Evolutionary conservation across 352 stramenopile genomes (phyloP).

Genomic region (Globisporangium nunn): DNA sequence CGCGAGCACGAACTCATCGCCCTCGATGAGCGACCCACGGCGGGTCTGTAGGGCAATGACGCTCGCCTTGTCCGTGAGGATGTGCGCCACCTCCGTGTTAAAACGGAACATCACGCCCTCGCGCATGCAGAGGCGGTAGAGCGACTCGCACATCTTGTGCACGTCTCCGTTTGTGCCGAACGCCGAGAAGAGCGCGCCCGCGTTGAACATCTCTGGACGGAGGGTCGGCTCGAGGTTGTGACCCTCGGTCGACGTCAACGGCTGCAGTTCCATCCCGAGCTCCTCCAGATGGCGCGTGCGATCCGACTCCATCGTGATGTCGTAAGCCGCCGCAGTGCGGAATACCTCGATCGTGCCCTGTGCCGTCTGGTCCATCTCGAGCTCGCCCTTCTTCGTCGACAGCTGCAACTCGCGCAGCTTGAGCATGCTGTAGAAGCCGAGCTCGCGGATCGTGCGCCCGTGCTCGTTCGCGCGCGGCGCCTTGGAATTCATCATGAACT

Average conservation of each 20-base stretch:
- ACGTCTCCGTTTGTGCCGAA: slow-evolving; percentile 84
- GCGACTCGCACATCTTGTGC: slow-evolving; percentile 84
- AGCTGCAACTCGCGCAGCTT: slow-evolving; percentile 76
- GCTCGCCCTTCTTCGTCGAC: slow-evolving; percentile 66
- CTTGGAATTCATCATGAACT: slow-evolving; percentile 82
- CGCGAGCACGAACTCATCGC: slow-evolving; percentile 81
- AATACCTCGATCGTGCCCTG: slow-evolving; percentile 84
- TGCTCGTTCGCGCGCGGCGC: slow-evolving; percentile 69
- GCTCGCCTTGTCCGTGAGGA: slow-evolving; percentile 65
- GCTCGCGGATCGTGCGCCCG: slow-evolving; percentile 69
- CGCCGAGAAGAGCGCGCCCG: slow-evolving; percentile 67
- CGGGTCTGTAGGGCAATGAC: slow-evolving; percentile 78
- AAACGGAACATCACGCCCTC: slow-evolving; percentile 87
- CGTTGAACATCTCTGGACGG: slow-evolving; percentile 41
- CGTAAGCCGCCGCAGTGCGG: slow-evolving; percentile 34
- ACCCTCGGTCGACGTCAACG: slow-evolving; percentile 45
- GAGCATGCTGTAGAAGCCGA: slow-evolving; percentile 85
- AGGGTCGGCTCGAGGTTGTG: slow-evolving; percentile 64
- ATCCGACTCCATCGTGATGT: slow-evolving; percentile 70
- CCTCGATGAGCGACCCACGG: slow-evolving; percentile 78
- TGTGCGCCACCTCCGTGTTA: slow-evolving; percentile 74
- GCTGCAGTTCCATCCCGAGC: slow-evolving; percentile 73
- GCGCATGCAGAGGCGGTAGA: slow-evolving; percentile 71
- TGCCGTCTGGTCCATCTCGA: slow-evolving; percentile 85
- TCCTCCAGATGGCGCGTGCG: slow-evolving; percentile 62